A percentile compares a stretch with the other conserved stretches of the same genome.
Conservation (phyloP, 2,329 filamentous ascomycete genomes). For the Alternaria brassicae region DNA sequence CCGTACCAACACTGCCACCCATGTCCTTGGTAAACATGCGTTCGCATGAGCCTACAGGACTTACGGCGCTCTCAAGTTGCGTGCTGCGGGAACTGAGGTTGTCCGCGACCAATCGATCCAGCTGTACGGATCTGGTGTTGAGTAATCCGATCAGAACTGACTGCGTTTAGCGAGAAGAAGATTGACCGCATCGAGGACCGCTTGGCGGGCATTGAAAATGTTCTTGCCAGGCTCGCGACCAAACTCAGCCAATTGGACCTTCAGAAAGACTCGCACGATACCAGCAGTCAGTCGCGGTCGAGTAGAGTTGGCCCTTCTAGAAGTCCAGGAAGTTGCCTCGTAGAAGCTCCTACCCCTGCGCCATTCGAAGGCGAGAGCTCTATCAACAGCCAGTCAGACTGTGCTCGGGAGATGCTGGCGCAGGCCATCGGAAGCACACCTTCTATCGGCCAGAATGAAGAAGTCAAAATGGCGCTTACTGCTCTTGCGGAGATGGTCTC, state of each 20-base stretch:
- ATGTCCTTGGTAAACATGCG: not conserved
- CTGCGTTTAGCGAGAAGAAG: constrained; percentile 56
- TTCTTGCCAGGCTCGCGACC: constrained; percentile 47
- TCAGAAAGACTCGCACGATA: constrained; percentile 26
- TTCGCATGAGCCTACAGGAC: not conserved
- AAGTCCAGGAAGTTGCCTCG: constrained; percentile 29
- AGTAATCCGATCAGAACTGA: constrained; percentile 14
- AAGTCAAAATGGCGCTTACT: constrained; percentile 43
- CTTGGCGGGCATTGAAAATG: constrained; percentile 57
- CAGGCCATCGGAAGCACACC: constrained; percentile 48
- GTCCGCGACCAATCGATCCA: not conserved
- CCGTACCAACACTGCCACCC: not conserved
- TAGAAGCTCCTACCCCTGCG: constrained; percentile 33
- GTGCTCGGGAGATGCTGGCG: constrained; percentile 55
- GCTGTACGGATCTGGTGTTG: not conserved
- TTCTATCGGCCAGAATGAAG: constrained; percentile 44
- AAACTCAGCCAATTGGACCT: constrained; percentile 39
- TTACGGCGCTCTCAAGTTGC: not conserved
- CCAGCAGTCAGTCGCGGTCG: constrained; percentile 35
- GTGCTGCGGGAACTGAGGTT: not conserved
- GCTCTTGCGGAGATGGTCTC: constrained; percentile 46
- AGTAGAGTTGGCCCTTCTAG: constrained; percentile 23
- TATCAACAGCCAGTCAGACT: constrained; percentile 57
- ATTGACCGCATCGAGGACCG: constrained; percentile 62
- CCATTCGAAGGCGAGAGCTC: constrained; percentile 60